Evolutionary conservation across 106 monocot genomes (phyloP).

Genomic region (Agapanthus africanus): DNA sequence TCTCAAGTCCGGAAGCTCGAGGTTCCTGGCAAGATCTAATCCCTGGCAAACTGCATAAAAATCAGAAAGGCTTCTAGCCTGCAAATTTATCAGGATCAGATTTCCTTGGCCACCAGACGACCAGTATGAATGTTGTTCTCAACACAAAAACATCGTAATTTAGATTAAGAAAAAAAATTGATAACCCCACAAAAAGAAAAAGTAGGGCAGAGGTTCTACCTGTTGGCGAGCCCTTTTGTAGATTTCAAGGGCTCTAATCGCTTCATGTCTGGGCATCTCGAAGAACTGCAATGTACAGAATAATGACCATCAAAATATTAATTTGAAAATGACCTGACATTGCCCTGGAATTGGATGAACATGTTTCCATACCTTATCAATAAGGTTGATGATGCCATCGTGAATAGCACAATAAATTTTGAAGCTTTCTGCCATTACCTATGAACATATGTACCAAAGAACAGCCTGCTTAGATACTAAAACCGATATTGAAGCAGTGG

Average conservation of each 20-base stretch:
- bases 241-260: slow-evolving; percentile 85
- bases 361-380: slow-evolving; percentile 66
- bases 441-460: slow-evolving; percentile 4
- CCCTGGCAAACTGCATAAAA: slow-evolving; percentile 93
- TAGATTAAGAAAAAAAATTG: too few relatives aligned
- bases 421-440: slow-evolving; percentile 98
- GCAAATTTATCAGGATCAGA: slow-evolving; percentile 8
- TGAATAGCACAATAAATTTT: slow-evolving; percentile 95
- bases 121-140: too few relatives aligned
- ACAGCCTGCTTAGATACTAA: background rate
- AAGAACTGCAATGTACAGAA: slow-evolving; percentile 93
- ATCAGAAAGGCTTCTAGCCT: slow-evolving; percentile 86
- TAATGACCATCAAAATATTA: background rate
- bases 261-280: slow-evolving; percentile 98
- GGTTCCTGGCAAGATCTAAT: slow-evolving; percentile 87
- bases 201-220: slow-evolving; percentile 29
- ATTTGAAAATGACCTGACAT: background rate
- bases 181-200: background rate
- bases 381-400: slow-evolving; percentile 99
- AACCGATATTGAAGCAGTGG: background rate
- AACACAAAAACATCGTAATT: background rate
- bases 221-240: slow-evolving; percentile 86
- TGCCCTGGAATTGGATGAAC: background rate
- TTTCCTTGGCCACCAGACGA: too few relatives aligned
- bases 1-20: slow-evolving; percentile 88